These are phyloP conservation scores for Oidium heveae DNA, from an alignment of 2,329 filamentous ascomycete genomes.

Conservation along the genomic window DNA sequence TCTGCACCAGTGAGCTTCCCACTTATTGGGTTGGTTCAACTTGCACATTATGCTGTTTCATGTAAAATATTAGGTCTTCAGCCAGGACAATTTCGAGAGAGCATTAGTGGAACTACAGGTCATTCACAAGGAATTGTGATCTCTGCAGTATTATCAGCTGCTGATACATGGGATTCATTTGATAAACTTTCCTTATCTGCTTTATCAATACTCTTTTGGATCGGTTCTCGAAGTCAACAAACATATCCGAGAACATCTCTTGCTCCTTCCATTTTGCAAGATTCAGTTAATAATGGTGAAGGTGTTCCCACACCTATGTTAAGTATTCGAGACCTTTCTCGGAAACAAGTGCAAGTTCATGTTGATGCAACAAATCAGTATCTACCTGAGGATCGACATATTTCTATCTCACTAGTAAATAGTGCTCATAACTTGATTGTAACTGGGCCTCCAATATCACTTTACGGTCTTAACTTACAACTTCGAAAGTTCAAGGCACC, in stretches of 20 bases:
- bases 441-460: slow-evolving; percentile 79
- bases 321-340: slow-evolving; percentile 79
- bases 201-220: slow-evolving; percentile 92
- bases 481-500: slow-evolving; percentile 92
- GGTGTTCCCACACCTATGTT: slow-evolving; percentile 94
- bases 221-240: slow-evolving; percentile 88
- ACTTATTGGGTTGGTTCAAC: slow-evolving; percentile 82
- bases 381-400: slow-evolving; percentile 74
- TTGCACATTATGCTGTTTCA: slow-evolving; percentile 85
- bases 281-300: slow-evolving; percentile 83
- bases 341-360: slow-evolving; percentile 77
- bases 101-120: slow-evolving; percentile 70
- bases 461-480: slow-evolving; percentile 88
- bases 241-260: slow-evolving; percentile 89
- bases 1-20: slow-evolving; percentile 90
- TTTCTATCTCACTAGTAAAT: slow-evolving; percentile 86
- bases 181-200: slow-evolving; percentile 55
- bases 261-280: slow-evolving; percentile 69
- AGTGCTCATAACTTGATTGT: slow-evolving; percentile 94
- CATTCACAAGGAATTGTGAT: slow-evolving; percentile 94
- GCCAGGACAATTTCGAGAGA: slow-evolving; percentile 65
- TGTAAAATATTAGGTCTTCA: slow-evolving; percentile 78
- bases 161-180: slow-evolving; percentile 83
- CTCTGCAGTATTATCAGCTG: slow-evolving; percentile 72
- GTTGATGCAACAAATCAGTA: slow-evolving; percentile 95